A percentile compares a stretch with the other conserved stretches of the same genome.
Conservation (phyloP, 1,139 yeast species). For the Yamadazyma blattariae region DNA sequence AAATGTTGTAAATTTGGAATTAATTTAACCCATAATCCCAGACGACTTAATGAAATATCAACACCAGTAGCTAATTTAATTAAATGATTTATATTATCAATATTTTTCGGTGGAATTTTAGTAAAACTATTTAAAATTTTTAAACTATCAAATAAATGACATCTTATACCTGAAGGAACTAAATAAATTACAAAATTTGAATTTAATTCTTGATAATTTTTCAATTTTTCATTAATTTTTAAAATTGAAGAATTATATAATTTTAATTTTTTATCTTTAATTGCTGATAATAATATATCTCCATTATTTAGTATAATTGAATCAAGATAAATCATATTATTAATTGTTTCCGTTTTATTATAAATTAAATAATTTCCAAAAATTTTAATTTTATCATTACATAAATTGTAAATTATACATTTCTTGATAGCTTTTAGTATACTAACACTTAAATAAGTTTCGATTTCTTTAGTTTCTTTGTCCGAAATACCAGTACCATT, state of each 20-base stretch:
- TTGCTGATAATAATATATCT: constrained; percentile 38
- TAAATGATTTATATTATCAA: constrained; percentile 44
- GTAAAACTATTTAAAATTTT: constrained; percentile 42
- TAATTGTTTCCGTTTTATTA: constrained; percentile 13
- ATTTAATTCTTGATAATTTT: constrained; percentile 10
- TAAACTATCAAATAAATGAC: constrained; percentile 51
- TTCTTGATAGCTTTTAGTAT: constrained; percentile 61
- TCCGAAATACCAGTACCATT: neutral
- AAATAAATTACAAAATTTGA: constrained; percentile 53
- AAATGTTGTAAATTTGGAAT: constrained; percentile 67
- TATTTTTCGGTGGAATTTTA: constrained; percentile 49
- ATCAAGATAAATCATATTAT: constrained; percentile 46
- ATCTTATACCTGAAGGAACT: constrained; percentile 75
- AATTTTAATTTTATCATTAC: constrained; percentile 38
- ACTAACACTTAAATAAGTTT: constrained; percentile 51
- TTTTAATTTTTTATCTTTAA: constrained; percentile 23
- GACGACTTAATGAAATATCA: constrained; percentile 16
- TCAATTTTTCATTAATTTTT: constrained; percentile 12
- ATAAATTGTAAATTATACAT: constrained; percentile 46
- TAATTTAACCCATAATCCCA: constrained; percentile 56
- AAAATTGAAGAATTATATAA: constrained; percentile 30
- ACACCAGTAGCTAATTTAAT: constrained; percentile 56
- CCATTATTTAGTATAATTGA: constrained; percentile 55
- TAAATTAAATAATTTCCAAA: constrained; percentile 55
- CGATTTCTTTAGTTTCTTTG: constrained; percentile 14